Base-by-base conservation (phyloP, 306 rosid genomes). In the Oemleria cerasiformis region DNA sequence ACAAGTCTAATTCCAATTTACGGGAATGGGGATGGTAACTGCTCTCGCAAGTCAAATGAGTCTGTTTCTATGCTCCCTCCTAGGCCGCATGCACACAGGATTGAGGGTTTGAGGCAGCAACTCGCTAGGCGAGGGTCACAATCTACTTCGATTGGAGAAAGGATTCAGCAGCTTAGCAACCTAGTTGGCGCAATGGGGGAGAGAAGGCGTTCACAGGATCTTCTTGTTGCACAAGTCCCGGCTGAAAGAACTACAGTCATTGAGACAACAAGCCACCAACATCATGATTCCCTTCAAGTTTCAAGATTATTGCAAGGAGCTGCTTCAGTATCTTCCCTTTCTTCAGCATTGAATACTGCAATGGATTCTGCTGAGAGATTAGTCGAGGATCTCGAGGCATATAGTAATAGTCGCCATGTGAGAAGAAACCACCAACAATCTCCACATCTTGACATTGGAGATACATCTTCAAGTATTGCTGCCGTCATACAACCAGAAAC, bases 321-420 rank as follows among this genome's bases (percentile, higher is more conserved):
- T 65, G 80, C 86, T 71, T 85, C 96, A 16, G 82, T 89, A 68
- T 81, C 97, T 17, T 77, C 90, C 57, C 86, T 89, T 47, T 82
- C 94, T 36, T 83, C 89, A 20, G 90, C 88, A 23, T 56, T 92
- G 69, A 83, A 82, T 75, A 81, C 97, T 66, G 90, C 92, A 43
- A 68, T 85, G 86, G 76, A 76, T 76, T 78, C 90, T 62, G 90
- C 88, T 17, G 90, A 84, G 71, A 81, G 88, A 80, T 68, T 89
- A 64, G 86, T 82, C 44, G 88, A 85, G 75, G 90, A 83, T 78
- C 93, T 84, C 25, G 90, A 84, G 71, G 67, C 82, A 57, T 83
- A 83, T 78, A 73, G 86, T 67, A 78, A 69, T 73, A 66, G 49
- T 67, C 78, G 56, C 62, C 55, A 51, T 8, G 21, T 16, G 8